Base-by-base conservation (phyloP, 768 basidiomycete genomes). In the Agaricus blazei region DNA sequence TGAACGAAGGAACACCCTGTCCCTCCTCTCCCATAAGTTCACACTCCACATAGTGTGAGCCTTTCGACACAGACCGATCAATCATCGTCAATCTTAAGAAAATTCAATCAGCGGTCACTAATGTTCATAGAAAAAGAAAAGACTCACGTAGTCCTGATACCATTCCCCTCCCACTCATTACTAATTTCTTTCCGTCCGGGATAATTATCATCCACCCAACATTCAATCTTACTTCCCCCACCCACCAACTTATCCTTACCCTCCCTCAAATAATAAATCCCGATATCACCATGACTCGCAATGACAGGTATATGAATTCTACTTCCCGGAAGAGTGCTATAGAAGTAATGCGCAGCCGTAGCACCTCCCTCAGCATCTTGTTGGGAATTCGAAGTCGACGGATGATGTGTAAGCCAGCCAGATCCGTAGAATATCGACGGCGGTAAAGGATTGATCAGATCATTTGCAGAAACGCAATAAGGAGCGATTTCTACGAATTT, bases 151-250 rank as follows among this genome's bases (percentile, higher is more conserved):
- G 92, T 37, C 1, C 40, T 26, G n/a, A 54, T 38, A 14, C 53
- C 53, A 14, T 48, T 47, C 9, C 37, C 45, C 34, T 31, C 37
- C 26, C 7, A 19, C n/a, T 28, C 37, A 15, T 54, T 98, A 95
- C 68, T 85, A 82, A 55, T 98, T 76, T 84, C 77, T 58, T 82
- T 82, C 28, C 84, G 86, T 4, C 97, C 96, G 0, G 63, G 70
- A 59, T 85, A 82, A 66, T 99, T 99, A 68, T 99, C 95, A 68
- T 99, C 97, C 31, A 99, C 97, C 96, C 96, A 98, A 68, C 97
- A 98, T 63, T 90, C 83, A 3, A 95, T 75, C 51, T 80, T 77
- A 62, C 85, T 85, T 31, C 90, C 87, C 40, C 45, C 53, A 4
- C 55, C 78, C 70, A 9, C 76, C 78, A 36, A 83, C 75, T 15